Percentiles rank a stretch among this genome's conserved stretches.
Evolutionary conservation across 2,329 filamentous ascomycete species (phyloP).

Genomic region (Chalara sp.): DNA sequence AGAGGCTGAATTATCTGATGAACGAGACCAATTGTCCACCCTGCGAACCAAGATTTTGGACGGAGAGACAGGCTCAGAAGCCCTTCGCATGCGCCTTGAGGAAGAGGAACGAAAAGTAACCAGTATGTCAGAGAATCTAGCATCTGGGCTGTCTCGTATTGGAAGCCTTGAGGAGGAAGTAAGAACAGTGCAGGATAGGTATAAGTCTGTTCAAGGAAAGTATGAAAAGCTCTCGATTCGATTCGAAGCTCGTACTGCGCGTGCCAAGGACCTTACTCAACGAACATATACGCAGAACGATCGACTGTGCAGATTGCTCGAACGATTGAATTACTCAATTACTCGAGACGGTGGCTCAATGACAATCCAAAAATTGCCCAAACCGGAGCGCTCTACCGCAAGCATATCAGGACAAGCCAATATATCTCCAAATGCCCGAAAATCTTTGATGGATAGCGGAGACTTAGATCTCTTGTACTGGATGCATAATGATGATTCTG

Average conservation of each 20-base stretch:
- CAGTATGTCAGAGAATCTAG: slow-evolving; percentile 62
- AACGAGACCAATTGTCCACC: slow-evolving; percentile 60
- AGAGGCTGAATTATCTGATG: slow-evolving; percentile 52
- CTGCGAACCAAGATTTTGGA: slow-evolving; percentile 69
- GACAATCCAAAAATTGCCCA: slow-evolving; percentile 65
- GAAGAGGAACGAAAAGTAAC: slow-evolving; percentile 69
- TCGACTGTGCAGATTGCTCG: slow-evolving; percentile 73
- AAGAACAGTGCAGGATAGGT: slow-evolving; percentile 58
- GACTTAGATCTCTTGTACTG: slow-evolving; percentile 76
- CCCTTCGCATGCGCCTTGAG: slow-evolving; percentile 64
- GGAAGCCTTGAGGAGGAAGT: slow-evolving; percentile 73
- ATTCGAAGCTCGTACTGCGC: slow-evolving; percentile 63
- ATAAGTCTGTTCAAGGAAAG: slow-evolving; percentile 46
- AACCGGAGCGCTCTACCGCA: slow-evolving; percentile 52
- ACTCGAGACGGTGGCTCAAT: slow-evolving; percentile 67
- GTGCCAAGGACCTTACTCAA: slow-evolving; percentile 78
- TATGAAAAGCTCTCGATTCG: slow-evolving; percentile 45
- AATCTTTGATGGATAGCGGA: slow-evolving; percentile 49
- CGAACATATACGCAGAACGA: slow-evolving; percentile 79
- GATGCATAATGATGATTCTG: slow-evolving; percentile 62
- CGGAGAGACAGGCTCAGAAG: slow-evolving; percentile 78
- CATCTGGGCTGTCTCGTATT: slow-evolving; percentile 68
- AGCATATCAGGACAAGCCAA: slow-evolving; percentile 43
- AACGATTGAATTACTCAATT: slow-evolving; percentile 79
- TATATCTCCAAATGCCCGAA: slow-evolving; percentile 28